A percentile compares a stretch with the other conserved stretches of the same genome.
Conservation (phyloP, 116 monocot genomes). For the Thalassia testudinum region DNA sequence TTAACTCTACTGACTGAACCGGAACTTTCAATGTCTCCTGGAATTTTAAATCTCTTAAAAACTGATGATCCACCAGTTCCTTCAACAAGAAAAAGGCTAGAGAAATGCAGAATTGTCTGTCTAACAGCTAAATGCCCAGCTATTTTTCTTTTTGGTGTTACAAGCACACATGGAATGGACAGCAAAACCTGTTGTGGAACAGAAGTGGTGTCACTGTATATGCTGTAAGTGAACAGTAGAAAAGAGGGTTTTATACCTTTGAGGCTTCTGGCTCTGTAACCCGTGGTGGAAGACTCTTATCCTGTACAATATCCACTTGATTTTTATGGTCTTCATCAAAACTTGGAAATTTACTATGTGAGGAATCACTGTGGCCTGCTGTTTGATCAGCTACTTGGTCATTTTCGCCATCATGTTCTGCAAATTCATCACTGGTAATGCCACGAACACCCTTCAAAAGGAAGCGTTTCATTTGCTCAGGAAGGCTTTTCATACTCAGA, state of each 20-base stretch:
- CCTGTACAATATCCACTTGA: conserved; percentile 22
- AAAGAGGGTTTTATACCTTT: conserved; percentile 1
- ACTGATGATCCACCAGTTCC: conserved; percentile 87
- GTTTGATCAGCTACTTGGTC: too few species aligned
- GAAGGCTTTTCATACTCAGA: conserved; percentile 18
- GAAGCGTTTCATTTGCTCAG: conserved; percentile 83
- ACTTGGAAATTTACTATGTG: too few species aligned
- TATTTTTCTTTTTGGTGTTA: conserved; percentile 82
- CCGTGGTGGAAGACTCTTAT: conserved; percentile 16
- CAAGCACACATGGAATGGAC: conserved; percentile 67
- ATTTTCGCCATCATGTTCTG: conserved; percentile 33
- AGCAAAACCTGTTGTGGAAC: conserved; percentile 50
- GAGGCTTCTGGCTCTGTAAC: conserved; percentile 32
- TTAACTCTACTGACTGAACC: conserved; percentile 18
- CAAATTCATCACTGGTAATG: conserved; percentile 37
- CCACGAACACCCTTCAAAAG: conserved; percentile 73
- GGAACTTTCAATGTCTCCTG: conserved; percentile 13
- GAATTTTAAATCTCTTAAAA: conserved; percentile 45
- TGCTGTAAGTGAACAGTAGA: background rate
- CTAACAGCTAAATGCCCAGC: conserved; percentile 62
- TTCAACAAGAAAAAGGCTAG: conserved; percentile 77
- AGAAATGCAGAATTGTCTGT: conserved; percentile 63
- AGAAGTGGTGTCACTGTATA: background rate
- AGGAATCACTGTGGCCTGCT: too few species aligned
- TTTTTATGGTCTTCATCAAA: conserved; percentile 14